Evolutionary conservation across 148 eudicot genomes (phyloP).

Genomic region (Silene uniflora): DNA sequence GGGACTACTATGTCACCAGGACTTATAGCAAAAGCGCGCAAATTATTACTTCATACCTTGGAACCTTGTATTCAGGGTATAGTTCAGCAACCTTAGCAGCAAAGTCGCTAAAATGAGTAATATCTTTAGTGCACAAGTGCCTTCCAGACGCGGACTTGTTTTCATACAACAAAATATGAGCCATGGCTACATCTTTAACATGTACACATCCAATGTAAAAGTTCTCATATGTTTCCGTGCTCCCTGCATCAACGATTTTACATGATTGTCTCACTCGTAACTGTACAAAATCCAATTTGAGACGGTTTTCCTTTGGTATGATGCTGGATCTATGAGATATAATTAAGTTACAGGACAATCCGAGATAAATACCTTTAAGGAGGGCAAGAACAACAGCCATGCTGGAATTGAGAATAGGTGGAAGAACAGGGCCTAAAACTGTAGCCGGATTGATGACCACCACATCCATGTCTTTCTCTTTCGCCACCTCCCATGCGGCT

Average conservation of each 20-base stretch:
- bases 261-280: too few relatives aligned
- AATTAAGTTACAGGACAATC: too few relatives aligned
- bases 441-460: conserved; percentile 82
- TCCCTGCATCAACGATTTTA: conserved; percentile 32
- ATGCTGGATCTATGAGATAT: too few relatives aligned
- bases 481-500: conserved; percentile 80
- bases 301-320: too few relatives aligned
- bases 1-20: too few relatives aligned
- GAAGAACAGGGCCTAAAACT: conserved; percentile 72
- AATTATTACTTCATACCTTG: too few relatives aligned
- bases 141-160: conserved; percentile 64
- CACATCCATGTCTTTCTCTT: conserved; percentile 63
- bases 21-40: too few relatives aligned
- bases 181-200: conserved; percentile 81
- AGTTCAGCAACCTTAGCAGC: conserved; percentile 71
- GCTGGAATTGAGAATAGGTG: conserved; percentile 73
- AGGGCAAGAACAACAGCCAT: conserved; percentile 55
- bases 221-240: conserved; percentile 54
- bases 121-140: conserved; percentile 71
- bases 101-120: conserved; percentile 65
- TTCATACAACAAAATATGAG: conserved; percentile 75
- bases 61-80: conserved; percentile 64
- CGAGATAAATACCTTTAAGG: conserved; percentile 46
- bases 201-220: conserved; percentile 71
- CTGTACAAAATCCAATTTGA: too few relatives aligned